Conservation (phyloP, 805 yeast species). For the Deakozyma indianensis region DNA sequence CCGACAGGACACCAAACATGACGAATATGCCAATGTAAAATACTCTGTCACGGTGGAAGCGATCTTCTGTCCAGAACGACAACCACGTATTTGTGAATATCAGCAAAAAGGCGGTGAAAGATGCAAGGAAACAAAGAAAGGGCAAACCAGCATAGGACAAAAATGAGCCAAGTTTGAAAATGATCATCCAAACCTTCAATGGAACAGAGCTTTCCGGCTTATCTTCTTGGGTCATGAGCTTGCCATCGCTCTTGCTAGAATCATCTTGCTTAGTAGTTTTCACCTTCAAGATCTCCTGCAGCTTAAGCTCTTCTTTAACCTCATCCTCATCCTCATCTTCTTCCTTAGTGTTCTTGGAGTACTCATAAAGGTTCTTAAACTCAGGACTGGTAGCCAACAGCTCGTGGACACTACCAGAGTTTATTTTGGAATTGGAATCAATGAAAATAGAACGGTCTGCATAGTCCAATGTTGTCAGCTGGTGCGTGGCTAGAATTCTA, state of each 20-base stretch:
- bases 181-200: constrained; percentile 33
- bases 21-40: constrained; percentile 60
- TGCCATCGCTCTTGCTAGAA: constrained; percentile 10
- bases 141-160: constrained; percentile 20
- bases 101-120: constrained; percentile 29
- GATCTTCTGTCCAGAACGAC: constrained; percentile 60
- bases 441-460: constrained; percentile 62
- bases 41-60: constrained; percentile 34
- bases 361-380: constrained; percentile 35
- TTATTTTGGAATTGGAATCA: constrained; percentile 43
- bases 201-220: constrained; percentile 17
- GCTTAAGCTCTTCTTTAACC: constrained; percentile 10
- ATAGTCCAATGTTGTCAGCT: constrained; percentile 49
- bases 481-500: constrained; percentile 72
- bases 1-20: constrained; percentile 36
- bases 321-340: constrained; percentile 20
- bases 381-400: constrained; percentile 30
- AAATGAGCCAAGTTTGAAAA: constrained; percentile 38
- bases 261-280: constrained; percentile 4
- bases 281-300: constrained; percentile 12
- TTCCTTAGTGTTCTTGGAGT: constrained; percentile 27
- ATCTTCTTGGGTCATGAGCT: constrained; percentile 18
- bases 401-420: constrained; percentile 46
- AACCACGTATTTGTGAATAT: constrained; percentile 64
- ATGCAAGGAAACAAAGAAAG: constrained; percentile 19